Evolutionary conservation across 2,329 filamentous ascomycete species (phyloP), one percentile per base, ranked within the genome.

Genomic region (Fusarium penzigii): DNA sequence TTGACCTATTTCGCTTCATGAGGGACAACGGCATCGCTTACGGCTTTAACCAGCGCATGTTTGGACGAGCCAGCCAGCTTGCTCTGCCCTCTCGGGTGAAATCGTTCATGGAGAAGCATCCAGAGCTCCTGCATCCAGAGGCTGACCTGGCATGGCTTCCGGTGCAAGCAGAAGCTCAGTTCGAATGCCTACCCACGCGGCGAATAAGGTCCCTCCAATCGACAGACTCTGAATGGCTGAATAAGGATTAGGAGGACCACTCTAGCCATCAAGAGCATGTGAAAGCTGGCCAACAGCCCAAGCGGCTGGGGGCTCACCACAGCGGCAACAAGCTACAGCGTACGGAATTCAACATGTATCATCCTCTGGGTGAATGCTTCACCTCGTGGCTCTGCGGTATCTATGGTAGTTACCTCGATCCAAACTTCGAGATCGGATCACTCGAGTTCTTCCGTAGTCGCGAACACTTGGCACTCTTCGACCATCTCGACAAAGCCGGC

Each of bases 1-100:
- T 95, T 66, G 91, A 95, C 65, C 84, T 94, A 29, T 95, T 95
- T 75, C 83, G 85, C 43, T 92, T 87, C 75, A 93, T 95, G 89
- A 79, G 85, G 57, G 90, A 95, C 65, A 84, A 90, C 68, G 86
- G 91, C 67, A 88, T 93, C 68, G 89, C 85, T 11, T 94, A 94
- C 66, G 90, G 81, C 12, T 84, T 83, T 65, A 83, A 79, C 53
- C 77, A 79, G 64, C 74, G 75, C 20, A 73, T 76, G 40, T 66
- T 79, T 29, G 74, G 78, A 49, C 72, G 77, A 47, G 72, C 72
- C 6, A 70, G 72, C 29, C 69, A 75, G 44, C 69, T 71, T 11
- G 70, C 68, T 4, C 69, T 82, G 14, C 81, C 78, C 68, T 70
- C 73, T 14, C 71, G 70, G 7, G 77, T 79, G 20, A 72, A 68